phyloP scores from a whole-genome alignment of 176 grass and related monocot species.

The Tillandsia leiboldiana region DNA sequence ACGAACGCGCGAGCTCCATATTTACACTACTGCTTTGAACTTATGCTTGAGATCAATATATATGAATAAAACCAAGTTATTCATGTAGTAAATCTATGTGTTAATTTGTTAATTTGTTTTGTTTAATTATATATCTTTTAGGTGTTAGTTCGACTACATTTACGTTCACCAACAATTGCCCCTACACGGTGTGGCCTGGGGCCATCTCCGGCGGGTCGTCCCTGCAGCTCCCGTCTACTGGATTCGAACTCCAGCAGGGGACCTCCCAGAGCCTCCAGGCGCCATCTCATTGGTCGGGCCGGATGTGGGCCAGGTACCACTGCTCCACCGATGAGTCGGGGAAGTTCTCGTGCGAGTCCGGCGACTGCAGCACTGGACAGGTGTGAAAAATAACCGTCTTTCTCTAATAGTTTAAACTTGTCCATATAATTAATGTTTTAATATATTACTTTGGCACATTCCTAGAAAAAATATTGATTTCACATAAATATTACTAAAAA shows the following conservation, averaged over 20 bases:
- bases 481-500: too few species aligned
- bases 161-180: conserved; percentile 51
- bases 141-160: conserved; percentile 28
- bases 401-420: too few species aligned
- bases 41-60: too few species aligned
- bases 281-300: conserved; percentile 34
- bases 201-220: conserved; percentile 4
- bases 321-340: conserved; percentile 23
- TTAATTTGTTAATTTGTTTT: too few species aligned
- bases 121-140: neutral
- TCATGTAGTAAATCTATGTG: too few species aligned
- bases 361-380: conserved; percentile 38
- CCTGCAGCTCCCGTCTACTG: conserved; percentile 24
- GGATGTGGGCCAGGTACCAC: conserved; percentile 36
- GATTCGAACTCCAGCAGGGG: conserved; percentile 29
- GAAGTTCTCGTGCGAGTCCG: conserved; percentile 39
- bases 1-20: too few species aligned
- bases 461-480: too few species aligned
- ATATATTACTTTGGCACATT: too few species aligned
- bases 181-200: conserved; percentile 40
- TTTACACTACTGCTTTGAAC: too few species aligned
- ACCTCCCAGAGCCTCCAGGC: conserved; percentile 5
- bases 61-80: too few species aligned
- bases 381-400: neutral
- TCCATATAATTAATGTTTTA: too few species aligned